phyloP scores from a whole-genome alignment of 306 rosid genomes.

The Styphnolobium japonicum region DNA sequence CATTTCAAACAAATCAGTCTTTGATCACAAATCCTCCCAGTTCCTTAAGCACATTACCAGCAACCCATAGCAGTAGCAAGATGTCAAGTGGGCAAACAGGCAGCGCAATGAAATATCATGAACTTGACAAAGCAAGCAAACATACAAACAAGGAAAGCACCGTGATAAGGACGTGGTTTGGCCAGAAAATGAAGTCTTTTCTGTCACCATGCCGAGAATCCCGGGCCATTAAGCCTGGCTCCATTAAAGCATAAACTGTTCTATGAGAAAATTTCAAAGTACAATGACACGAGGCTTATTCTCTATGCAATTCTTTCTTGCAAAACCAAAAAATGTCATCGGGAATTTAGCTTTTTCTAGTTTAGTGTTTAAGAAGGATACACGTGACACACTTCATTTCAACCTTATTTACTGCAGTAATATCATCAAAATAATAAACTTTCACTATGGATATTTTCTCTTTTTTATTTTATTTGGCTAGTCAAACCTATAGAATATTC shows the following conservation, averaged over 20 bases:
- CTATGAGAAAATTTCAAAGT: conserved; percentile 35
- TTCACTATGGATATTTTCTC: neutral
- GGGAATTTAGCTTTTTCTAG: conserved; percentile 20
- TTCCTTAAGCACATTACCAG: conserved; percentile 26
- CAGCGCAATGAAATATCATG: conserved; percentile 21
- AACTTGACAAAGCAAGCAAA: conserved; percentile 24
- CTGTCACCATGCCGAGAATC: conserved; percentile 57
- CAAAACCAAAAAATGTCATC: conserved; percentile 24
- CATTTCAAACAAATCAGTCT: conserved; percentile 31
- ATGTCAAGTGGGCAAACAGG: conserved; percentile 28
- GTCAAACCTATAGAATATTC: neutral
- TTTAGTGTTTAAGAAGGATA: neutral
- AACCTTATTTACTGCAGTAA: conserved; percentile 23
- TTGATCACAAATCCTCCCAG: conserved; percentile 2
- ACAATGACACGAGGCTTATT: conserved; percentile 29
- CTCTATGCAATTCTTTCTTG: conserved; percentile 9
- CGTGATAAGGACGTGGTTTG: conserved; percentile 25
- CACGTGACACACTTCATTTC: conserved; percentile 5
- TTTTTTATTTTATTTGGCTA: conserved; percentile 15
- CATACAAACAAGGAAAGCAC: conserved; percentile 28
- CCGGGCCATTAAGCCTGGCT: conserved; percentile 32
- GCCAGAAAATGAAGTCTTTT: conserved; percentile 43
- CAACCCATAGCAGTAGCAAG: conserved; percentile 29
- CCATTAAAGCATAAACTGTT: conserved; percentile 24
- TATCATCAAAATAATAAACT: conserved; percentile 10